These are phyloP conservation scores for Penicillium sp. DNA, from an alignment of 2,329 filamentous ascomycete genomes.

Conservation along the genomic window DNA sequence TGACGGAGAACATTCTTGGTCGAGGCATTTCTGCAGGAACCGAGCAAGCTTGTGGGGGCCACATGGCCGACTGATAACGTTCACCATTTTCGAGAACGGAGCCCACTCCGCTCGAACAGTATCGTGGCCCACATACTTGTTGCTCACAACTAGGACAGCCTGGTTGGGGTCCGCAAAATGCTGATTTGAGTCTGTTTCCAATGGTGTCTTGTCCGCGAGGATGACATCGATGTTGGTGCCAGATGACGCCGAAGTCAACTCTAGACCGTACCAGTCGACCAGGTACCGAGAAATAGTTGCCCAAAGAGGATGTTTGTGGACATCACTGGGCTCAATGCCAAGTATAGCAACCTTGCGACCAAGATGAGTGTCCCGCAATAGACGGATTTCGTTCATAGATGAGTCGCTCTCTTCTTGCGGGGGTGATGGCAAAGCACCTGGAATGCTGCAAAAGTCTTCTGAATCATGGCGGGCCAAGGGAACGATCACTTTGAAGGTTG, in stretches of 20 bases:
- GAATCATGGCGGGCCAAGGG: constrained; percentile 34
- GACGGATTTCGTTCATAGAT: constrained; percentile 11
- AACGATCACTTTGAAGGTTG: constrained; percentile 54
- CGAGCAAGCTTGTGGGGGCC: constrained; percentile 41
- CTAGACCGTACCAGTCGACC: constrained; percentile 38
- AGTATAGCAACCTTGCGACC: constrained; percentile 31
- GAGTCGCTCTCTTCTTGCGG: constrained; percentile 7
- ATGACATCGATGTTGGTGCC: constrained; percentile 31
- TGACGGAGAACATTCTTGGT: neutral
- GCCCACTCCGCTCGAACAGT: constrained; percentile 24
- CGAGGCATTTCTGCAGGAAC: constrained; percentile 30
- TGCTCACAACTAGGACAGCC: constrained; percentile 38
- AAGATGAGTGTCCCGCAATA: constrained; percentile 22
- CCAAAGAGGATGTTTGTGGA: constrained; percentile 21
- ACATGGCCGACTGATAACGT: constrained; percentile 38
- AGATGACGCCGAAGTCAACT: constrained; percentile 28
- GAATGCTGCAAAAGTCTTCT: neutral
- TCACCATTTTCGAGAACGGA: constrained; percentile 28
- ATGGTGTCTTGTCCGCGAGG: constrained; percentile 29
- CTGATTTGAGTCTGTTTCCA: constrained; percentile 13
- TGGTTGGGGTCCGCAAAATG: constrained; percentile 13
- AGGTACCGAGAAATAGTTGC: constrained; percentile 28
- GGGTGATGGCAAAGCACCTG: constrained; percentile 3
- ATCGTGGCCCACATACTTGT: constrained; percentile 34
- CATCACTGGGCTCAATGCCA: constrained; percentile 21